These are phyloP conservation scores for Sphagnum fallax DNA, from an alignment of 228 moss, liverwort and hornwort genomes.

Conservation along the genomic window DNA sequence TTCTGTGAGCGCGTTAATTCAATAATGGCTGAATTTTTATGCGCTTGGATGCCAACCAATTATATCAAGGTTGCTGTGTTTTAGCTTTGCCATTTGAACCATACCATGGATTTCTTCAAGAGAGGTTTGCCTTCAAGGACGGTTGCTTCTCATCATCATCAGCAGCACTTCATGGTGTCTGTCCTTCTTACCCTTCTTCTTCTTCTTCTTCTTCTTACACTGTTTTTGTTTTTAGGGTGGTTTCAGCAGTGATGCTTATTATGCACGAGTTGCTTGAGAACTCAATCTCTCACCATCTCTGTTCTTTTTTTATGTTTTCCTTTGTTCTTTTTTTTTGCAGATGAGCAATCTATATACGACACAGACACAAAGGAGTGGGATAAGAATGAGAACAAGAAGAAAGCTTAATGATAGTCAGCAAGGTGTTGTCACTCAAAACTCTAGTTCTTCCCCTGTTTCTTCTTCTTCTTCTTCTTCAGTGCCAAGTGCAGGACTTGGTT, in stretches of 20 bases:
- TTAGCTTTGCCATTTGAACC: no score
- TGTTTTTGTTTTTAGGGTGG: not conserved
- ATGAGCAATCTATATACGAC: not conserved
- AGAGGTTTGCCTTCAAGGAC: not conserved
- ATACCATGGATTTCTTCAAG: no score
- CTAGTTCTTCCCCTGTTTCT: not conserved
- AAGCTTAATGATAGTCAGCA: not conserved
- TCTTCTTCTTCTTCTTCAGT: not conserved
- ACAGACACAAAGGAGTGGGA: not conserved
- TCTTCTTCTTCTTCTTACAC: no score
- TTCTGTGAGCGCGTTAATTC: no score
- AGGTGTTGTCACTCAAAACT: not conserved
- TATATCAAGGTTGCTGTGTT: no score
- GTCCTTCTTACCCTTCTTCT: no score
- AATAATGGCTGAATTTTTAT: no score
- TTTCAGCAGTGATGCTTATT: not conserved
- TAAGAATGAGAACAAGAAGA: not conserved
- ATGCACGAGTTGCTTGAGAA: not conserved
- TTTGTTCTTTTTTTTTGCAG: no score
- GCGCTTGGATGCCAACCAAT: no score
- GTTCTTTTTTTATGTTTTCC: no score
- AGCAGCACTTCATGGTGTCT: no score
- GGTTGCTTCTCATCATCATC: not conserved
- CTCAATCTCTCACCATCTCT: not conserved
- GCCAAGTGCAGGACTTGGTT: constrained; percentile 19